phyloP scores from a whole-genome alignment of 2,329 filamentous ascomycete genomes.

The Purpureocillium lavendulum region DNA sequence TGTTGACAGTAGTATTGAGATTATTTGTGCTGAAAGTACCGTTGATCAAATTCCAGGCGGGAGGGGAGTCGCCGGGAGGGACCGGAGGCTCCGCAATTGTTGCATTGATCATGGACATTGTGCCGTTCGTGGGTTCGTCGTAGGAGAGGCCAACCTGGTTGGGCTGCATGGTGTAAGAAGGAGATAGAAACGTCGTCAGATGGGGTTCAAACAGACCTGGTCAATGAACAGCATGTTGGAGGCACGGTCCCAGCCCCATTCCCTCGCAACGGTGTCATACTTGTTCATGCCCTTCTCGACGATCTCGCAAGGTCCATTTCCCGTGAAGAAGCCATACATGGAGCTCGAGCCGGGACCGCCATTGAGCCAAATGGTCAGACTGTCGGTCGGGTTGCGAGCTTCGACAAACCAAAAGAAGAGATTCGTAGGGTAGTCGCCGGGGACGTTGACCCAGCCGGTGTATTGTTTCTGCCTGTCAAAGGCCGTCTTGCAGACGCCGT shows the following conservation, averaged over 20 bases:
- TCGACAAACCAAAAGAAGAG: slow-evolving; percentile 44
- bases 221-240: slow-evolving; percentile 50
- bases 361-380: slow-evolving; percentile 55
- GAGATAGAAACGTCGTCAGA: background rate
- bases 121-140: slow-evolving; percentile 55
- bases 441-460: slow-evolving; percentile 59
- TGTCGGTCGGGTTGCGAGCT: slow-evolving; percentile 31
- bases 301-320: slow-evolving; percentile 46
- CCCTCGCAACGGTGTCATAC: slow-evolving; percentile 46
- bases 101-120: slow-evolving; percentile 37
- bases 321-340: slow-evolving; percentile 55
- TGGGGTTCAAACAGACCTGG: slow-evolving; percentile 27
- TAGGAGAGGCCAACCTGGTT: slow-evolving; percentile 63
- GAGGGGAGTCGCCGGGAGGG: slow-evolving; percentile 7
- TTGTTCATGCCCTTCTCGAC: slow-evolving; percentile 36
- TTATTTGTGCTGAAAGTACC: slow-evolving; percentile 57
- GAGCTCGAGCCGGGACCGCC: slow-evolving; percentile 59
- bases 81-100: slow-evolving; percentile 21
- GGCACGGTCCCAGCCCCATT: slow-evolving; percentile 57
- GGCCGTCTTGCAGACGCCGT: slow-evolving; percentile 55
- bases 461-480: slow-evolving; percentile 60
- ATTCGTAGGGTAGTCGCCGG: slow-evolving; percentile 43
- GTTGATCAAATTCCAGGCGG: slow-evolving; percentile 39
- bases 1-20: slow-evolving; percentile 39
- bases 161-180: slow-evolving; percentile 38